Evolutionary conservation across 345 rosid species (phyloP), one percentile per base, ranked within the genome.

Genomic region (Salix koriyanagi): DNA sequence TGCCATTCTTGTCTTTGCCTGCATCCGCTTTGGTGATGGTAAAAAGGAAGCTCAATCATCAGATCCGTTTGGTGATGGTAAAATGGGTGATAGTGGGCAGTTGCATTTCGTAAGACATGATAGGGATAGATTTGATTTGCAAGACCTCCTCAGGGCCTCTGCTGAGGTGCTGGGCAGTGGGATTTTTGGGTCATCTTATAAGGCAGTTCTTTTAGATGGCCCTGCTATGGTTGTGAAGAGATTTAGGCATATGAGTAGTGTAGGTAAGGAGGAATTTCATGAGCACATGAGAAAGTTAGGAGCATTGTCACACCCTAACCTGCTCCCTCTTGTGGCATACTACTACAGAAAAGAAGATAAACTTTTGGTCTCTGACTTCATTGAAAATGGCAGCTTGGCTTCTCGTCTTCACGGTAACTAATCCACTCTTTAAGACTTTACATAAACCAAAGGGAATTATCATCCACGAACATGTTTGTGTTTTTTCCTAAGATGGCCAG

Each of bases 131-230:
- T 95, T 95, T 44, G 91, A 90, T 62, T 80, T 92, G 70, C 93
- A 85, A n/a, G 94, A 93, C 72, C 81, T 93, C 74, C 96, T 93
- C 3, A 86, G 93, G 71, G 92, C 97, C 0, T 90, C 97, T 0
- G 97, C 97, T 5, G 93, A 93, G 84, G 87, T 88, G 23, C 70
- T 95, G 76, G 97, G 99, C 1, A 91, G 90, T 71, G 93, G 96
- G 3, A 84, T 82, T 48, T 89, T 92, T 0, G 97, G 99, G 62
- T 89, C 99, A 1, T 89, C 94, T 11, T 95, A 91, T 69, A 95
- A 95, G 82, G 96, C 97, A 4, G 84, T 89, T 9, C 73, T 92
- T 14, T 30, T 73, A 41, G 80, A 79, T 10, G 93, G 94, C 0
- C 83, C 86, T 1, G 86, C 93, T 18, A 82, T 93, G 86, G 97